phyloP scores from a whole-genome alignment of 805 yeast species.

The Zygosaccharomyces bisporus region DNA sequence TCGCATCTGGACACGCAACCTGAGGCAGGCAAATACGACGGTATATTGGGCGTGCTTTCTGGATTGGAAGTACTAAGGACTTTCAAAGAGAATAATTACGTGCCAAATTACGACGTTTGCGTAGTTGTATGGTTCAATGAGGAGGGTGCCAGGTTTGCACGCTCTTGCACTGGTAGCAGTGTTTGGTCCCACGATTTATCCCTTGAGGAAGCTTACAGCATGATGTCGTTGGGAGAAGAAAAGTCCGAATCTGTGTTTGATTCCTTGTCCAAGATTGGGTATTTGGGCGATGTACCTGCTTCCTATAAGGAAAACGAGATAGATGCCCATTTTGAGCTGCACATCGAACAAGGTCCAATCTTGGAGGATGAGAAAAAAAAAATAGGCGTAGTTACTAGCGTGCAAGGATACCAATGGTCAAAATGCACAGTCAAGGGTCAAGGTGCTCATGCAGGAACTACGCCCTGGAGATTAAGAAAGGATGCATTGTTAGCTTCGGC shows the following conservation, averaged over 20 bases:
- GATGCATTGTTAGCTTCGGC: conserved; percentile 62
- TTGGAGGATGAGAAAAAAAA: conserved; percentile 52
- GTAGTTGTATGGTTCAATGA: conserved; percentile 71
- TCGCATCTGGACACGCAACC: conserved; percentile 78
- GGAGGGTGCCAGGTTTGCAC: conserved; percentile 76
- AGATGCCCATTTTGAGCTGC: conserved; percentile 69
- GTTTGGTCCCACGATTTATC: conserved; percentile 58
- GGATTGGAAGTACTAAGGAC: conserved; percentile 68
- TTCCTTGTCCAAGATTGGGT: conserved; percentile 60
- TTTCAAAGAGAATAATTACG: conserved; percentile 51
- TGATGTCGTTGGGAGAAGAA: conserved; percentile 53
- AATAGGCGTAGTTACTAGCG: conserved; percentile 65
- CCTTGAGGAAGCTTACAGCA: conserved; percentile 47
- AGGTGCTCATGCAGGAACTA: conserved; percentile 72
- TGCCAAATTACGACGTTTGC: conserved; percentile 65
- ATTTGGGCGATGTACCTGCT: conserved; percentile 50
- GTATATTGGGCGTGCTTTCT: conserved; percentile 62
- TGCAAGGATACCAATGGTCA: conserved; percentile 64
- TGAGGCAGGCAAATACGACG: conserved; percentile 74
- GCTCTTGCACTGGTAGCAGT: conserved; percentile 60
- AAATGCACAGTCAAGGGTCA: conserved; percentile 54
- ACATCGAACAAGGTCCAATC: conserved; percentile 75
- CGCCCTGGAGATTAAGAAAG: conserved; percentile 57
- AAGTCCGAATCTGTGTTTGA: conserved; percentile 47
- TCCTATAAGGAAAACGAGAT: conserved; percentile 50